Evolutionary conservation across 2,329 filamentous ascomycete species (phyloP), one percentile per base, ranked within the genome.

Genomic region (Ophiostoma perfectum): DNA sequence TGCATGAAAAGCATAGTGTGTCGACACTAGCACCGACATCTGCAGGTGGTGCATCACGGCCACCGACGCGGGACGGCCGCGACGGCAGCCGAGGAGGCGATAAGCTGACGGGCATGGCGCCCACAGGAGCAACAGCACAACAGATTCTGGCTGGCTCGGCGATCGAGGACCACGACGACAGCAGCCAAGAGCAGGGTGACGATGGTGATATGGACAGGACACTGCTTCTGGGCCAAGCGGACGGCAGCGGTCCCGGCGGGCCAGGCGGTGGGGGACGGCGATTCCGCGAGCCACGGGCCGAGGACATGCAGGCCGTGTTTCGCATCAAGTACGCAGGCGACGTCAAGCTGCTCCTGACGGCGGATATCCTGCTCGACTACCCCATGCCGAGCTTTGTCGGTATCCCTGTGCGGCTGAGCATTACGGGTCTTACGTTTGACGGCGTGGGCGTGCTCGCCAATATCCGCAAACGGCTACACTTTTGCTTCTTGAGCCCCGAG

Each of bases 321-420:
- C 90, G 93, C 72, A 93, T 96, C 70, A 88, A 88, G 68, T 99
- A 99, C 78, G 86, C 89, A 2, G 95, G 95, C 44, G 90, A 97
- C 75, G 85, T 99, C 69, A 88, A 89, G 72, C 85, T 99, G 69
- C 92, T 93, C 70, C 83, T 99, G 65, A 98, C 95, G 38, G 93
- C 95, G 0, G 93, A 98, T 78, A 97, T 99, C 58, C 82, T 98
- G 44, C 88, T 99, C 45, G 95, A 99, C 78, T 99, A 99, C 77
- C 95, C 95, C 0, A 98, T 98, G 92, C 93, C 93, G 55, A 96
- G 92, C 80, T 99, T 99, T 75, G 94, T 98, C 2, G 93, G 93
- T 12, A 94, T 99, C 70, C 95, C 95, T 1, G 84, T 99, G 64
- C 94, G 95, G 77, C 83, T 99, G 39, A 97, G 94, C 77, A 96